A percentile compares a stretch with the other conserved stretches of the same genome.
phyloP scores from a whole-genome alignment of 106 monocot species.

The Iris macrosiphon region DNA sequence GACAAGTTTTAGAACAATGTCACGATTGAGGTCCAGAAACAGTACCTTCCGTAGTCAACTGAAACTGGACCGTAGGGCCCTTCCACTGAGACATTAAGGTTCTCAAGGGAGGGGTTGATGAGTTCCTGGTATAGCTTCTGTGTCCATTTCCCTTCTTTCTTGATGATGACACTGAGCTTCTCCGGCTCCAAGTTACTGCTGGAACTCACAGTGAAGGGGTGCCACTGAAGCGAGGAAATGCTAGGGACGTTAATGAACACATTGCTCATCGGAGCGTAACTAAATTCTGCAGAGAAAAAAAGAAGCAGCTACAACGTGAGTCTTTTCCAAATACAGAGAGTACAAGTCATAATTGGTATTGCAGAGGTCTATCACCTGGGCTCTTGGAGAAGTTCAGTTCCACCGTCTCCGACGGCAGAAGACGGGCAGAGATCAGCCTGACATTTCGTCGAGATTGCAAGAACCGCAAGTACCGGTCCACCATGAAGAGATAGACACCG shows the following conservation, averaged over 20 bases:
- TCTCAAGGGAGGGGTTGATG: slow-evolving; percentile 11
- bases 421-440: slow-evolving; percentile 63
- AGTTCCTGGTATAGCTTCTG: slow-evolving; percentile 42
- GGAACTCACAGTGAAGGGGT: slow-evolving; percentile 67
- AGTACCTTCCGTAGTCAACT: slow-evolving; percentile 40
- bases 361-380: slow-evolving; percentile 26
- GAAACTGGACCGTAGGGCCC: slow-evolving; percentile 62
- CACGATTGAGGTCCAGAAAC: no score
- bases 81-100: slow-evolving; percentile 49
- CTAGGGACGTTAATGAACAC: slow-evolving; percentile 58
- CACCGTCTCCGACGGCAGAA: slow-evolving; percentile 53
- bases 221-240: slow-evolving; percentile 68
- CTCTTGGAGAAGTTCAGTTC: slow-evolving; percentile 87
- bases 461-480: slow-evolving; percentile 74
- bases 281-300: slow-evolving; percentile 18
- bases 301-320: not conserved
- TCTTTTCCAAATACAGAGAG: not conserved
- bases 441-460: slow-evolving; percentile 52
- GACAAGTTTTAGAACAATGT: no score
- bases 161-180: slow-evolving; percentile 58
- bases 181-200: slow-evolving; percentile 52
- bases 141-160: slow-evolving; percentile 77
- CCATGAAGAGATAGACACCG: slow-evolving; percentile 68
- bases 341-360: no score
- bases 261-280: slow-evolving; percentile 31